Evolutionary conservation across 2,329 filamentous ascomycete genomes (phyloP), one percentile per base, ranked within the genome.

Genomic region (Gyromitra esculenta): DNA sequence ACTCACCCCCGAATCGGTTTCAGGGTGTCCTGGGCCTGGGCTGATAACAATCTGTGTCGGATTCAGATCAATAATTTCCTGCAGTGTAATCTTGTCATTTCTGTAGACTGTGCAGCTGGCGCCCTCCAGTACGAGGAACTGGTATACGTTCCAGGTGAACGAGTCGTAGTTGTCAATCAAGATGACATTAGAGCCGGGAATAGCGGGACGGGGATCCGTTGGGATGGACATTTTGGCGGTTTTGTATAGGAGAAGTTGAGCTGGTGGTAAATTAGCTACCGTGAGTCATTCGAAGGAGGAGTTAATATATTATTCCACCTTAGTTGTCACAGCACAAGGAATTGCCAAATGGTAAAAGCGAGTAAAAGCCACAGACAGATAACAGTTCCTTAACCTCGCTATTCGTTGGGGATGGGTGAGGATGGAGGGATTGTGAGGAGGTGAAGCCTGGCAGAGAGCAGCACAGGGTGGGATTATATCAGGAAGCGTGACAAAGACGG

Each of bases 151-250:
- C 93, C 94, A 99, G 75, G 95, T 97, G 84, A 99, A 99, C 2
- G 96, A 98, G 84, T 99, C 96, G 84, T 98, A 99, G 85, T 99
- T 99, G 87, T 99, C 96, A 82, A 99, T 97, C 79, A 99, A 88
- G 78, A 99, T 89, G 75, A 99, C 88, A 84, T 98, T 98, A 73
- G 91, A 92, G 35, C 96, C 96, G 65, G 90, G 94, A 31, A 91
- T 84, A 68, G 90, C 90, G 67, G 90, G 86, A 39, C 74, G 76
- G 18, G 77, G 68, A 21, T 77, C 39, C 25, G 65, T 75, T 8
- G 78, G 75, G 8, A 72, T 72, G 31, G 76, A 77, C 78, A 79
- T 79, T 65, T 21, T 45, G 9, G 7, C 9, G 8, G 1, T 18
- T 18, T 5, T 37, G 50, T 45, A 45, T 43, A 35, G 39, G 25